phyloP scores from a whole-genome alignment of 129 eudicot species.

The Centrapalus pauciflorus region DNA sequence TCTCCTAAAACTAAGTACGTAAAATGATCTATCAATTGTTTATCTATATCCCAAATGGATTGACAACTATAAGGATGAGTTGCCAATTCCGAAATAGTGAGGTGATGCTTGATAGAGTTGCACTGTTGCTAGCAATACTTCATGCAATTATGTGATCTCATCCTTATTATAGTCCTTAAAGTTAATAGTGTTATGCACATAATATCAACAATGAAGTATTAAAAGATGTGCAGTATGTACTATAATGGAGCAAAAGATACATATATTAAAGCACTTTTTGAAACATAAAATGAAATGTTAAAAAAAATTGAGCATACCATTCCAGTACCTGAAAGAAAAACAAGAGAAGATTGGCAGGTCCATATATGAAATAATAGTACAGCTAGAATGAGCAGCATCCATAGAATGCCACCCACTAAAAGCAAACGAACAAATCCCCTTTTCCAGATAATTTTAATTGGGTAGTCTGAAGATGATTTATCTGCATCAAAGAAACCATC shows the following conservation, averaged over 20 bases:
- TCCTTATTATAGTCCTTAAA: background rate
- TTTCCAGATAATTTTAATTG: slow-evolving; percentile 66
- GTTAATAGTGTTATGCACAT: background rate
- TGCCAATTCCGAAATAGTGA: background rate
- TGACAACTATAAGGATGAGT: background rate
- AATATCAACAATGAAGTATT: background rate
- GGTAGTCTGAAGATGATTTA: slow-evolving; percentile 48
- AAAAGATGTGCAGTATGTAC: background rate
- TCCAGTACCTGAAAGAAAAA: slow-evolving; percentile 76
- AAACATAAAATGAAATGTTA: background rate
- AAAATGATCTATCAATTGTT: too few species aligned
- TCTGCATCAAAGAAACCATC: slow-evolving; percentile 40
- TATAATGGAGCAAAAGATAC: background rate
- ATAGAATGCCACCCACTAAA: slow-evolving; percentile 81
- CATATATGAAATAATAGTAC: slow-evolving; percentile 76
- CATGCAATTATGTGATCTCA: background rate
- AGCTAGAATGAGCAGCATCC: slow-evolving; percentile 79
- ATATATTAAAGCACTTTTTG: background rate
- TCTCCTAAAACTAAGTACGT: too few species aligned
- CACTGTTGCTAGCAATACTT: background rate
- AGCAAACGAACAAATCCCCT: slow-evolving; percentile 84
- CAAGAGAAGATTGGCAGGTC: slow-evolving; percentile 90
- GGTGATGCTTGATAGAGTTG: too few species aligned
- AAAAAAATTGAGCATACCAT: background rate
- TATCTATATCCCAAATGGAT: background rate